phyloP scores from a whole-genome alignment of 225 moss, liverwort and hornwort genomes.

The Ulota crispa region DNA sequence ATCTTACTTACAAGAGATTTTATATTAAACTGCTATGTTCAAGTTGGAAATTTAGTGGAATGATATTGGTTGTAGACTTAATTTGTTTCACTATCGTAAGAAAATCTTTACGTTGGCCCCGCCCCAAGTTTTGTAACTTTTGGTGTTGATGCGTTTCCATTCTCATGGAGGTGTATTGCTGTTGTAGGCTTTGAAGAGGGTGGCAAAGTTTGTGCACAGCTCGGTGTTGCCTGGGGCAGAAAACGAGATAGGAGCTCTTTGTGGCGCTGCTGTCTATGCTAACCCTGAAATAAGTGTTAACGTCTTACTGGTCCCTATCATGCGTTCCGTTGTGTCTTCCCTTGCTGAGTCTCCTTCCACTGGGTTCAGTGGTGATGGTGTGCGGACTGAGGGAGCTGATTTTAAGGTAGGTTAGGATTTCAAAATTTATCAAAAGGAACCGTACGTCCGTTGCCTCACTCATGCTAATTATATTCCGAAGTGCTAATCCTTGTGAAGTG shows the following conservation, averaged over 20 bases:
- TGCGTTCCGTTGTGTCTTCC: constrained; percentile 65
- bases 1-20: neutral
- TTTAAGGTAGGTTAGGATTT: constrained; percentile 54
- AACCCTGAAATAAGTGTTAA: constrained; percentile 54
- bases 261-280: constrained; percentile 56
- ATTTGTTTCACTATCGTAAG: neutral
- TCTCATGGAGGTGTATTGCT: constrained; percentile 19
- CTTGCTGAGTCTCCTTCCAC: constrained; percentile 75
- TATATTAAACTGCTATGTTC: neutral
- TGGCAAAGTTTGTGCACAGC: constrained; percentile 72
- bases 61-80: neutral
- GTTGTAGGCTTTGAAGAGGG: constrained; percentile 66
- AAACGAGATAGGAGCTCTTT: constrained; percentile 77
- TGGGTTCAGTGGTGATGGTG: constrained; percentile 71
- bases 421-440: neutral
- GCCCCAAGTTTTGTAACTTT: neutral
- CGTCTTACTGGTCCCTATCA: constrained; percentile 60
- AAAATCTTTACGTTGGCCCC: neutral
- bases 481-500: neutral
- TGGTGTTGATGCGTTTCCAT: neutral
- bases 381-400: constrained; percentile 55
- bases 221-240: constrained; percentile 80
- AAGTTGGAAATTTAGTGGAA: constrained; percentile 1
- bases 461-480: neutral
- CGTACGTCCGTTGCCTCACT: neutral